Percentiles rank a stretch among this genome's conserved stretches.
These are phyloP conservation scores for Blastomyces parvus DNA, from an alignment of 2,329 filamentous ascomycete species.

Conservation along the genomic window DNA sequence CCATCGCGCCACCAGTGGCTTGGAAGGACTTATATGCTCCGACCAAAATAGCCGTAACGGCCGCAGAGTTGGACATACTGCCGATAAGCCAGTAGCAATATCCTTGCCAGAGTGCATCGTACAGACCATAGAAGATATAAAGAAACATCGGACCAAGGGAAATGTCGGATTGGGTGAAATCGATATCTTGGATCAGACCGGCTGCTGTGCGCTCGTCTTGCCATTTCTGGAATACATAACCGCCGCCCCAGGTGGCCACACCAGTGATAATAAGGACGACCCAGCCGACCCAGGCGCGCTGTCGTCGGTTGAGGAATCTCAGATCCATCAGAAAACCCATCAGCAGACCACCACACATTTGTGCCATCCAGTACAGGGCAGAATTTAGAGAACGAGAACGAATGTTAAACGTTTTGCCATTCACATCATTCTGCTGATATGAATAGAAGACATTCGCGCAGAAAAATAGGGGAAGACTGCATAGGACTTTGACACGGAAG, in stretches of 20 bases:
- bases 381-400: constrained; percentile 48
- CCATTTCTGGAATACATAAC: constrained; percentile 56
- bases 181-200: constrained; percentile 38
- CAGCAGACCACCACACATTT: constrained; percentile 46
- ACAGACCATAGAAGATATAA: constrained; percentile 62
- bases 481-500: constrained; percentile 39
- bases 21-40: constrained; percentile 42
- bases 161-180: constrained; percentile 38
- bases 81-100: constrained; percentile 54
- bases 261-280: constrained; percentile 40
- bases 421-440: constrained; percentile 49
- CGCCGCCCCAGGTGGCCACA: constrained; percentile 50
- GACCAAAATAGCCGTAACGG: constrained; percentile 37
- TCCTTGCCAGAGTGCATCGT: constrained; percentile 59
- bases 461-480: constrained; percentile 47
- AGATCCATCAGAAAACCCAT: constrained; percentile 36
- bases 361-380: constrained; percentile 47
- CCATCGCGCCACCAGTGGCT: constrained; percentile 37
- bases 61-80: constrained; percentile 36
- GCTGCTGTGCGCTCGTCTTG: constrained; percentile 38
- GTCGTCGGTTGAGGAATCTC: constrained; percentile 32
- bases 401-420: constrained; percentile 47
- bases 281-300: constrained; percentile 42
- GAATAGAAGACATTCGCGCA: constrained; percentile 49
- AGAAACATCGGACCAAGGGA: constrained; percentile 57